Conservation (phyloP, 208 protist genomes). For the Leishmania mexicana region DNA sequence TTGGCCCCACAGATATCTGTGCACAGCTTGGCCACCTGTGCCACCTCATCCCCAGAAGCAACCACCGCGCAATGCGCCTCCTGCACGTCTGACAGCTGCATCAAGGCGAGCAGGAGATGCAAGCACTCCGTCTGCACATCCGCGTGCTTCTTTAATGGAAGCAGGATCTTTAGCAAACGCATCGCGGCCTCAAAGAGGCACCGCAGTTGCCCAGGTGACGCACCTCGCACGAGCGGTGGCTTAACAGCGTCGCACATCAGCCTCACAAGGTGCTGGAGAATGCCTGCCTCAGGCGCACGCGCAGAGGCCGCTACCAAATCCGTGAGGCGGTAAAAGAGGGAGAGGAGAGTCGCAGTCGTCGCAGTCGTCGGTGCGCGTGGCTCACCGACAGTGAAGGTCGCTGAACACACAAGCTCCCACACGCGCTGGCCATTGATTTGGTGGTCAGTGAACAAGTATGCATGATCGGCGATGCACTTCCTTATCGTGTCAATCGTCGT, state of each 20-base stretch:
- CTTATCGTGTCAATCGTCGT: constrained; percentile 1
- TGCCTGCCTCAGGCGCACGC: constrained; percentile 1
- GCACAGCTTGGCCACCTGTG: constrained; percentile 30
- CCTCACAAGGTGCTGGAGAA: constrained; percentile 3
- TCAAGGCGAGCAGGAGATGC: constrained; percentile 28
- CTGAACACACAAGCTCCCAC: constrained; percentile 15
- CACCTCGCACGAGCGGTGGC: constrained; percentile 5
- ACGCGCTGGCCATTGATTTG: background rate
- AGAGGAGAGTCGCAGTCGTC: background rate
- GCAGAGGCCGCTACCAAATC: background rate
- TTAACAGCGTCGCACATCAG: constrained; percentile 16
- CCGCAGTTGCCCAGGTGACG: constrained; percentile 13
- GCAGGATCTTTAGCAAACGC: constrained; percentile 26
- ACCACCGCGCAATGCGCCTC: background rate
- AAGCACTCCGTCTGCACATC: constrained; percentile 41
- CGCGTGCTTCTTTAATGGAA: constrained; percentile 22
- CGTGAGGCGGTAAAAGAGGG: constrained; percentile 5
- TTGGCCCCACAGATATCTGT: constrained; percentile 18
- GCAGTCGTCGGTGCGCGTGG: background rate
- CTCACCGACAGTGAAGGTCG: no score
- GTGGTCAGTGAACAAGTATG: background rate
- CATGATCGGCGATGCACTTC: constrained; percentile 11
- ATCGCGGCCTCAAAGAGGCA: constrained; percentile 11
- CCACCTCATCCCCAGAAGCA: constrained; percentile 18
- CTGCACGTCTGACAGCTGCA: background rate